Base-by-base conservation (phyloP, 2,329 filamentous ascomycete species). In the Pestalotiopsis sp. region DNA sequence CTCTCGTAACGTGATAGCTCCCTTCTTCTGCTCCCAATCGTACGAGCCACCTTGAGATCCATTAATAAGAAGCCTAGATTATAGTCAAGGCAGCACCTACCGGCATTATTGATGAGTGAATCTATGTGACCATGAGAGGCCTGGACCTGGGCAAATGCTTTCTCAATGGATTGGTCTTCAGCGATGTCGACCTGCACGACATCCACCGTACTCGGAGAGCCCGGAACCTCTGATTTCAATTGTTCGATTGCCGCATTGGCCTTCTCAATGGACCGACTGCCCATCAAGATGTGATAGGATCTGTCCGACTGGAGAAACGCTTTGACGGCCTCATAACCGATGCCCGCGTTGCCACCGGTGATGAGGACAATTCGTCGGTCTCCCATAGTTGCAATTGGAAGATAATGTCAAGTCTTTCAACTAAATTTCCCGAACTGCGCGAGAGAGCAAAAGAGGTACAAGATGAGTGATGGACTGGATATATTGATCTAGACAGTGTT, bases 301-400 rank as follows among this genome's bases (percentile, higher is more conserved):
- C 75, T 38, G 27, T 70, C 66, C 0, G 89, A 87, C 12, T 78
- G 71, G 59, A 83, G 79, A 0, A 91, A 79, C 1, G 87, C 84
- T 70, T 86, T 89, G 64, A 90, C 84, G 7, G 81, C 83, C 71
- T 91, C 85, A 49, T 84, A 85, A 2, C 90, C 90, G 23, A 92
- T 83, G 17, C 89, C 89, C 0, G 85, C 89, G 72, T 90, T 91
- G 69, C 82, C 88, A 45, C 89, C 89, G 2, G 89, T 91, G 70
- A 91, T 84, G 58, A 91, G 76, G n/a, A 90, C 75, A 69, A 87
- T 65, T n/a, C 41, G 52, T 25, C 38, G 52, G 12, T 66, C 64
- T 13, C 25, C 14, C 64, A 66, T 66, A 27, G 6, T 66, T 20
- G 17, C 27, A 31, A 13, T n/a, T 1, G 12, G 13, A 27, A 58